phyloP scores from a whole-genome alignment of 1,284 basidiomycete species.

The Irpex sp. region DNA sequence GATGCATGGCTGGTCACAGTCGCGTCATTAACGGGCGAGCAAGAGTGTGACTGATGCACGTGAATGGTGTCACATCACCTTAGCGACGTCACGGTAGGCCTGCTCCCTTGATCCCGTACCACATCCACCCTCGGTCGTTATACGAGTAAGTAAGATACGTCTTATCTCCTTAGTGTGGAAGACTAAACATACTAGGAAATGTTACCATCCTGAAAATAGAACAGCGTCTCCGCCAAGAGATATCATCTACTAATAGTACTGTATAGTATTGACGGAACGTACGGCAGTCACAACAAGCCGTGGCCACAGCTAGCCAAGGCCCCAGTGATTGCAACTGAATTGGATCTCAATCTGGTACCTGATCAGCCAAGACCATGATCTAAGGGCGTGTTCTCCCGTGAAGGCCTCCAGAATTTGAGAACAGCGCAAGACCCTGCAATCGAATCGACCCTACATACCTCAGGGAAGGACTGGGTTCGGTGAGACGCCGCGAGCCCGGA shows the following conservation, averaged over 20 bases:
- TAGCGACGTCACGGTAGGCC: neutral
- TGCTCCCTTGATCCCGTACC: neutral
- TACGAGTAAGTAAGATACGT: neutral
- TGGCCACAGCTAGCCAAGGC: too few relatives aligned
- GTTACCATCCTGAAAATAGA: too few relatives aligned
- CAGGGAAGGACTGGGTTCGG: neutral
- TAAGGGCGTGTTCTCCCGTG: neutral
- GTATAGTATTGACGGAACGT: too few relatives aligned
- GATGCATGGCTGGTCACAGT: neutral
- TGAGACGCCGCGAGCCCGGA: neutral
- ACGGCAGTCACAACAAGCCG: too few relatives aligned
- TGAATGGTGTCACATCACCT: neutral
- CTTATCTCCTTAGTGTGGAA: neutral
- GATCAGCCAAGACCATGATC: neutral
- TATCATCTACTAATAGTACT: too few relatives aligned
- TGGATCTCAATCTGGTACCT: too few relatives aligned
- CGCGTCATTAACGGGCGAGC: neutral
- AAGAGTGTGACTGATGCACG: neutral
- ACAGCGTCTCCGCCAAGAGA: too few relatives aligned
- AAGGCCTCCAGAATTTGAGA: neutral
- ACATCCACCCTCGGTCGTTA: neutral
- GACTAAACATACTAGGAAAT: neutral
- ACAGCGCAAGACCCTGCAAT: neutral
- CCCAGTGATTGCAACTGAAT: too few relatives aligned
- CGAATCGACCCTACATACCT: neutral